A percentile compares a stretch with the other conserved stretches of the same genome.
These are phyloP conservation scores for Syzygium oleosum DNA, from an alignment of 345 rosid genomes.

Conservation along the genomic window DNA sequence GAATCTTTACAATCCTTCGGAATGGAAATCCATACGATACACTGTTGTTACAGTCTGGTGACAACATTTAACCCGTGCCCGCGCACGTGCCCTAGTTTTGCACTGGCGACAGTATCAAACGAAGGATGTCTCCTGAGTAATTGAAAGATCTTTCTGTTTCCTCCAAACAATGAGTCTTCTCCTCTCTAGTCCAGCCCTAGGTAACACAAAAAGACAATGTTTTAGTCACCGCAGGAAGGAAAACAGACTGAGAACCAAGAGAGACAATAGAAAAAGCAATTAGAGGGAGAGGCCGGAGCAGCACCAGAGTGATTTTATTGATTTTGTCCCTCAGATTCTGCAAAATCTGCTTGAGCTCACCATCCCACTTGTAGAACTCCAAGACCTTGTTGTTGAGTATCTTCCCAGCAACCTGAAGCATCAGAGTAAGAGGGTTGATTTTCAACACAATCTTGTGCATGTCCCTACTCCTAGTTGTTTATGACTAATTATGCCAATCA, in stretches of 20 bases:
- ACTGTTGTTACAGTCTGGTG: neutral
- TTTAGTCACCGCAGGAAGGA: neutral
- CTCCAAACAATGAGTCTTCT: slow-evolving; percentile 33
- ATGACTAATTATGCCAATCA: neutral
- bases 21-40: neutral
- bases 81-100: neutral
- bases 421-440: neutral
- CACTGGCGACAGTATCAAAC: slow-evolving; percentile 8
- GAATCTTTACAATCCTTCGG: neutral
- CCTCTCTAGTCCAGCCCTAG: slow-evolving; percentile 77
- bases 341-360: slow-evolving; percentile 59
- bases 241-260: neutral
- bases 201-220: neutral
- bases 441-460: neutral
- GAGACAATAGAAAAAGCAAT: neutral
- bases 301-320: slow-evolving; percentile 67
- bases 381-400: slow-evolving; percentile 58
- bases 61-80: neutral
- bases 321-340: slow-evolving; percentile 83
- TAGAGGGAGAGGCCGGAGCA: neutral
- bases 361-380: slow-evolving; percentile 90
- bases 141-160: slow-evolving; percentile 37
- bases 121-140: slow-evolving; percentile 34
- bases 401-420: slow-evolving; percentile 55
- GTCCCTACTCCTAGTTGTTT: neutral